Conservation (phyloP, 2,329 filamentous ascomycete species). For the Neofusicoccum cordaticola region DNA sequence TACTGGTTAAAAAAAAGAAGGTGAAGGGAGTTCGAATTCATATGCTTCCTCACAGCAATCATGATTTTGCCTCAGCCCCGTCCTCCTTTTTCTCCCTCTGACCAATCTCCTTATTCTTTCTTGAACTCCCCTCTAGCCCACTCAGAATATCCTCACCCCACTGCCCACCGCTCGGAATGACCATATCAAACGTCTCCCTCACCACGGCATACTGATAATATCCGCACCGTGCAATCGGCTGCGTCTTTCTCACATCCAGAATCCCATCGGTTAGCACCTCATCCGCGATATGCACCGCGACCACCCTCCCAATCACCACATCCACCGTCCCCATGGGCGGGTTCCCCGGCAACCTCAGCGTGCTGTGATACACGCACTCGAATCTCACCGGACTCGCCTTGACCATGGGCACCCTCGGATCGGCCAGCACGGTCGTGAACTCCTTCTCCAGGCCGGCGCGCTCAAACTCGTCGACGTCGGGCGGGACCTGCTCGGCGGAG, state of each 20-base stretch:
- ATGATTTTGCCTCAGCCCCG: background rate
- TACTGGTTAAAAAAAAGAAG: no score
- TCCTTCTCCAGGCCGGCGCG: conserved; percentile 51
- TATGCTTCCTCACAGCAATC: background rate
- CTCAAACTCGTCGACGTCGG: conserved; percentile 56
- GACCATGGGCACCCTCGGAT: conserved; percentile 20
- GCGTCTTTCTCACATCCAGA: conserved; percentile 55
- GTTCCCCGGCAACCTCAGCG: conserved; percentile 54
- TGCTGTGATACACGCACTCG: conserved; percentile 44
- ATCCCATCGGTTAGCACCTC: conserved; percentile 53
- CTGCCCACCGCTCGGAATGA: conserved; percentile 38
- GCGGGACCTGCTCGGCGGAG: conserved; percentile 50
- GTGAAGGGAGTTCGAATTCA: no score
- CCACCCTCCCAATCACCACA: conserved; percentile 56
- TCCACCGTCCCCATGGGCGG: conserved; percentile 58
- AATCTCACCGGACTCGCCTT: conserved; percentile 36
- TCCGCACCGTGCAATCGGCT: conserved; percentile 59
- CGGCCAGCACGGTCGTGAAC: conserved; percentile 33
- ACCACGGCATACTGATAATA: conserved; percentile 60
- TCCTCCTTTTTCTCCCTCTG: conserved; percentile 16
- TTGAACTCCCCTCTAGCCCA: conserved; percentile 39
- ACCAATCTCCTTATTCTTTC: conserved; percentile 22
- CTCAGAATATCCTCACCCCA: conserved; percentile 30
- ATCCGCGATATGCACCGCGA: conserved; percentile 58
- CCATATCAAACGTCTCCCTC: conserved; percentile 59